Evolutionary conservation across 208 protist species (phyloP).

Genomic region (Naegleria fowleri): DNA sequence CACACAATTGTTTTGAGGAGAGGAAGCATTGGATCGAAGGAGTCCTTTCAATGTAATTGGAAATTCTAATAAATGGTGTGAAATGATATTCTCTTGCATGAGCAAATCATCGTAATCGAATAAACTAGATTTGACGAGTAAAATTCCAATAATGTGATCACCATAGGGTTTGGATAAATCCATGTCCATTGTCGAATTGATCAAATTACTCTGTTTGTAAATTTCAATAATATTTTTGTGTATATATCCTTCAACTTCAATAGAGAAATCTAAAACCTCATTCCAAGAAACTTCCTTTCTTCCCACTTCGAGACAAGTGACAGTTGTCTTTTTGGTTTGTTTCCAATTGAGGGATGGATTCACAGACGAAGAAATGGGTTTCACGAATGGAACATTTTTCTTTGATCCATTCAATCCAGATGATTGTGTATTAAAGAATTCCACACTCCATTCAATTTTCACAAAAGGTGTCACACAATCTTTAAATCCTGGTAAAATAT

Average conservation of each 20-base stretch:
- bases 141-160: neutral
- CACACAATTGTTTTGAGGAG: neutral
- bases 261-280: neutral
- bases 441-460: neutral
- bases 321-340: neutral
- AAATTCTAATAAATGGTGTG: neutral
- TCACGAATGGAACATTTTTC: neutral
- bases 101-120: neutral
- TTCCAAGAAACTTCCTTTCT: neutral
- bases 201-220: neutral
- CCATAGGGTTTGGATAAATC: neutral
- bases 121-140: neutral
- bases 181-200: neutral
- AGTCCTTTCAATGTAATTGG: neutral
- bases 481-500: neutral
- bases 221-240: neutral
- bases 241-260: neutral
- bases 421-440: neutral
- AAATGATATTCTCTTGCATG: neutral
- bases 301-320: neutral
- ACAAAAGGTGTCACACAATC: neutral
- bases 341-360: neutral
- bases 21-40: neutral
- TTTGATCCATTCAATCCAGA: too few species aligned
- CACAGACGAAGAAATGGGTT: neutral